Conservation (phyloP, 2,329 filamentous ascomycete species). For the Cercospora citrullina region DNA sequence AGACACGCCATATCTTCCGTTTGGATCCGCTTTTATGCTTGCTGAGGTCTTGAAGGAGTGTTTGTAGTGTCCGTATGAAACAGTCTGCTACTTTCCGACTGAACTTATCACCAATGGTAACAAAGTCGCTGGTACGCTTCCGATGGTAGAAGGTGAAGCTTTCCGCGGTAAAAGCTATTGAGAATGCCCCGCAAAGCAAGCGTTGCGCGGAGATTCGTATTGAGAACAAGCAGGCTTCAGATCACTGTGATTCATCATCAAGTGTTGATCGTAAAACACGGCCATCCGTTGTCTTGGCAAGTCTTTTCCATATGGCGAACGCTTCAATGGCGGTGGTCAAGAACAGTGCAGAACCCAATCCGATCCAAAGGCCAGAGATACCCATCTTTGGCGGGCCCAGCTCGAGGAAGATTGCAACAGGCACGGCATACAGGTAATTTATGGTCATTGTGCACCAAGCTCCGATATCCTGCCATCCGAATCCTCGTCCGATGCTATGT, state of each 20-base stretch:
- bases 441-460: constrained; percentile 42
- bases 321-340: constrained; percentile 11
- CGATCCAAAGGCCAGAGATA: constrained; percentile 42
- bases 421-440: constrained; percentile 43
- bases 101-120: neutral
- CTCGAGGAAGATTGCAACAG: constrained; percentile 40
- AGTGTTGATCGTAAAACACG: neutral
- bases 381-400: constrained; percentile 40
- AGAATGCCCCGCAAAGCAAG: neutral
- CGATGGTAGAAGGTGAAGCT: neutral
- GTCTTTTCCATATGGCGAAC: constrained; percentile 13
- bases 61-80: neutral
- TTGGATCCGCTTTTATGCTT: neutral
- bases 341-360: constrained; percentile 30
- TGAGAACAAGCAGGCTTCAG: neutral
- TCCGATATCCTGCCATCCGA: constrained; percentile 43
- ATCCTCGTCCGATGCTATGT: constrained; percentile 41
- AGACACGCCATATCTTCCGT: neutral
- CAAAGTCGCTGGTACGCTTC: neutral
- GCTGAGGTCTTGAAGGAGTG: neutral
- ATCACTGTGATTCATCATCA: neutral
- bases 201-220: neutral
- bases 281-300: constrained; percentile 14
- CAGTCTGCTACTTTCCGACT: neutral
- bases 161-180: neutral